Conservation (phyloP, 495 filamentous ascomycete genomes). For the Venustampulla echinocandica region DNA sequence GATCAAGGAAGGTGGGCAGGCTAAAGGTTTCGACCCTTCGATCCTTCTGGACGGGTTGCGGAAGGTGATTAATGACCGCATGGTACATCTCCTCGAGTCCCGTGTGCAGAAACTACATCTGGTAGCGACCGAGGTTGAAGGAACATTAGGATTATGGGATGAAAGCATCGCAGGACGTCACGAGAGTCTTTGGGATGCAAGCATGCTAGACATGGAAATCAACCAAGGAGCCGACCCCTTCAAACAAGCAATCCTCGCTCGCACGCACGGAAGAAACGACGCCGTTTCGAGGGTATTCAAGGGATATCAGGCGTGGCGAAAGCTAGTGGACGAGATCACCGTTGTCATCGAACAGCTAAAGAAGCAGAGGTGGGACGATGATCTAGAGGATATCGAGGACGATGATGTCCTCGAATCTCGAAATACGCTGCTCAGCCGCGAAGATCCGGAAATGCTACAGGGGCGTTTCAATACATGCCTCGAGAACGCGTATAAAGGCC, state of each 20-base stretch:
- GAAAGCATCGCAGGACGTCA: conserved; percentile 36
- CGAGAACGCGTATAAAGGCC: conserved; percentile 43
- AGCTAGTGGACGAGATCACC: conserved; percentile 50
- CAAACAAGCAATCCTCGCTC: conserved; percentile 35
- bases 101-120: conserved; percentile 49
- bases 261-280: conserved; percentile 56
- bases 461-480: conserved; percentile 51
- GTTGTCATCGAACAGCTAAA: conserved; percentile 57
- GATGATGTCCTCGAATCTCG: conserved; percentile 61
- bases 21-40: conserved; percentile 46
- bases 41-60: conserved; percentile 61
- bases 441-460: conserved; percentile 61
- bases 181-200: conserved; percentile 53
- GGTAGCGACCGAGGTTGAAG: conserved; percentile 49
- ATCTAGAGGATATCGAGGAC: conserved; percentile 65
- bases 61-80: conserved; percentile 54
- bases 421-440: conserved; percentile 53
- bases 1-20: conserved; percentile 49
- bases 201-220: conserved; percentile 37
- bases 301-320: conserved; percentile 60
- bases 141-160: conserved; percentile 44
- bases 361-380: conserved; percentile 65
- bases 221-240: conserved; percentile 35
- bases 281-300: conserved; percentile 49
- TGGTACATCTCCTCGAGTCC: conserved; percentile 48